Evolutionary conservation across 768 basidiomycete species (phyloP).

Genomic region (Amanita rimosa): DNA sequence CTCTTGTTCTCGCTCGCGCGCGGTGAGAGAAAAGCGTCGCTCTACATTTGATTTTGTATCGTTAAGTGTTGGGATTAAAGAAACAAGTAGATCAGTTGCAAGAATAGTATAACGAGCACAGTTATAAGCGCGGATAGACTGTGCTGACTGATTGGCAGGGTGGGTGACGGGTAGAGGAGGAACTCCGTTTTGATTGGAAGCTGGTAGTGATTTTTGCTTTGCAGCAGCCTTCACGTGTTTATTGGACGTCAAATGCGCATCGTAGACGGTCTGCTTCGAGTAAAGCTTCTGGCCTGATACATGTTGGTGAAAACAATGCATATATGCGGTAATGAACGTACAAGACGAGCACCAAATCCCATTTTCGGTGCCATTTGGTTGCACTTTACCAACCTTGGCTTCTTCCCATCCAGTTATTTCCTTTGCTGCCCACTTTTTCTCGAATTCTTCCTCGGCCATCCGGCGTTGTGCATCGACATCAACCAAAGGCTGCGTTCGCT

Average conservation of each 20-base stretch:
- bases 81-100: constrained; percentile 50
- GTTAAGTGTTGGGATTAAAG: constrained; percentile 54
- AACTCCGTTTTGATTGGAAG: constrained; percentile 49
- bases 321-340: constrained; percentile 29
- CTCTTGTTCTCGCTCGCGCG: constrained; percentile 95
- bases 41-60: constrained; percentile 97
- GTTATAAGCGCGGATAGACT: constrained; percentile 42
- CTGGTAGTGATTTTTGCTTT: constrained; percentile 41
- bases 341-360: constrained; percentile 95
- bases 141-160: constrained; percentile 22
- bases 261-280: constrained; percentile 95
- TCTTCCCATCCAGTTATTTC: constrained; percentile 75
- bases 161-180: constrained; percentile 15
- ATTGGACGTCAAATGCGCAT: constrained; percentile 91
- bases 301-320: constrained; percentile 7
- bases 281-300: constrained; percentile 82
- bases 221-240: constrained; percentile 90
- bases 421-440: constrained; percentile 66
- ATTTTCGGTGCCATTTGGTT: constrained; percentile 30
- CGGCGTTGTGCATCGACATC: constrained; percentile 62
- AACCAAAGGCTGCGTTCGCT: constrained; percentile 73
- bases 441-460: constrained; percentile 60
- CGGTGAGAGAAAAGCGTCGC: constrained; percentile 90
- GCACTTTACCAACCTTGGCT: constrained; percentile 26
- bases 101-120: constrained; percentile 69